These are phyloP conservation scores for Saccharomycopsis capsularis DNA, from an alignment of 805 yeast genomes.

Conservation along the genomic window DNA sequence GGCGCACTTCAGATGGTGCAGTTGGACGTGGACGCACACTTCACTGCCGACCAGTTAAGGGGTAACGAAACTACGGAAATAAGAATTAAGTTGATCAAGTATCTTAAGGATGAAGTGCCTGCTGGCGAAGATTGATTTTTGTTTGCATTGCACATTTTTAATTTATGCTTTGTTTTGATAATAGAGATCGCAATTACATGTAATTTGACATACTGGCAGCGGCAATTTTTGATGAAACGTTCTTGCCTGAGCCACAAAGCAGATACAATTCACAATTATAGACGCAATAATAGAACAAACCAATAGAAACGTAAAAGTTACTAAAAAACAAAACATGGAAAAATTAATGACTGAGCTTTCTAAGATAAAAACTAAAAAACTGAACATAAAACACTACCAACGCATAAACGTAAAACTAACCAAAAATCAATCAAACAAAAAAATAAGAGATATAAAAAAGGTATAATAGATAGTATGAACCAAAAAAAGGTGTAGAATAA, in stretches of 20 bases:
- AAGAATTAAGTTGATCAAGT: conserved; percentile 58
- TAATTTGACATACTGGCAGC: too few relatives aligned
- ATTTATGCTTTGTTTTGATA: too few relatives aligned
- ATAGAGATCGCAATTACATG: too few relatives aligned
- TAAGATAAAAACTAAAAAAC: neutral
- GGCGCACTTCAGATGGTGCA: conserved; percentile 97
- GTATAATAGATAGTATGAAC: too few relatives aligned
- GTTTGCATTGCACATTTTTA: too few relatives aligned
- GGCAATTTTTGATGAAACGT: too few relatives aligned
- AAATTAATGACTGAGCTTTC: too few relatives aligned
- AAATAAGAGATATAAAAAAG: too few relatives aligned
- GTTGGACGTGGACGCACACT: conserved; percentile 76
- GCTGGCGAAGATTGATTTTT: conserved; percentile 85
- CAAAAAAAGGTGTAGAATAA: too few relatives aligned
- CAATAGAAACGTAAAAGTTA: neutral
- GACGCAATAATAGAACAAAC: neutral
- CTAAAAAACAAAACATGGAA: neutral
- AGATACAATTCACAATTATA: too few relatives aligned
- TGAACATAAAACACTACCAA: neutral
- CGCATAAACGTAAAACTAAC: neutral
- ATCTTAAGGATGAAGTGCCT: conserved; percentile 90
- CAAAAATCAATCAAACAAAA: too few relatives aligned
- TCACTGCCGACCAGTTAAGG: conserved; percentile 70
- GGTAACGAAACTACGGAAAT: conserved; percentile 83
- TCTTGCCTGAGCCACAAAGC: too few relatives aligned